phyloP scores from a whole-genome alignment of 805 yeast species.

The Wickerhamiella galacta region DNA sequence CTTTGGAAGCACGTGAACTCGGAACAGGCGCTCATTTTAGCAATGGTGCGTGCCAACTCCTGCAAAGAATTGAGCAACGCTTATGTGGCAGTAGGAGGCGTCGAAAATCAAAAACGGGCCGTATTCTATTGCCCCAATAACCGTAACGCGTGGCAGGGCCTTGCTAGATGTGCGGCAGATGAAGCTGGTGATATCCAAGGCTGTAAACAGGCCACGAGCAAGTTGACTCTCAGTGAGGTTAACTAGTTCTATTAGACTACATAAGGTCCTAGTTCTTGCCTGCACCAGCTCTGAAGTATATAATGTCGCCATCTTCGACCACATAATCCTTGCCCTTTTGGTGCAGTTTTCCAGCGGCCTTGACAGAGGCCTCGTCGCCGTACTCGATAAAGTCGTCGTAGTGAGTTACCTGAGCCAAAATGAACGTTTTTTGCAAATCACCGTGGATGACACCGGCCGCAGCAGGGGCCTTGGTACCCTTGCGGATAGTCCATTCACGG shows the following conservation, averaged over 20 bases:
- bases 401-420: slow-evolving; percentile 83
- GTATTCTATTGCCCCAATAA: slow-evolving; percentile 45
- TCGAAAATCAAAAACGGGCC: slow-evolving; percentile 50
- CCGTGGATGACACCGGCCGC: slow-evolving; percentile 94
- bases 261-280: slow-evolving; percentile 44
- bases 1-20: slow-evolving; percentile 55
- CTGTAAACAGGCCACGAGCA: background rate
- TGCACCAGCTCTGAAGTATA: slow-evolving; percentile 87
- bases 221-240: background rate
- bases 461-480: slow-evolving; percentile 63
- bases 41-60: slow-evolving; percentile 31
- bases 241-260: background rate
- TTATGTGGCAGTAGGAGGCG: slow-evolving; percentile 29
- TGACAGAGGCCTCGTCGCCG: slow-evolving; percentile 65
- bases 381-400: slow-evolving; percentile 61
- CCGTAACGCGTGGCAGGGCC: slow-evolving; percentile 19
- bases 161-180: slow-evolving; percentile 1
- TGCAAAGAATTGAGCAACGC: slow-evolving; percentile 37
- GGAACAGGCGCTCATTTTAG: slow-evolving; percentile 41
- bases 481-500: slow-evolving; percentile 75
- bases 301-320: slow-evolving; percentile 88
- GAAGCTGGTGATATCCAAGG: background rate
- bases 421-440: slow-evolving; percentile 87
- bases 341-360: slow-evolving; percentile 74
- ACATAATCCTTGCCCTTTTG: slow-evolving; percentile 90